Evolutionary conservation across 768 basidiomycete species (phyloP).

Genomic region (Mycena venus): DNA sequence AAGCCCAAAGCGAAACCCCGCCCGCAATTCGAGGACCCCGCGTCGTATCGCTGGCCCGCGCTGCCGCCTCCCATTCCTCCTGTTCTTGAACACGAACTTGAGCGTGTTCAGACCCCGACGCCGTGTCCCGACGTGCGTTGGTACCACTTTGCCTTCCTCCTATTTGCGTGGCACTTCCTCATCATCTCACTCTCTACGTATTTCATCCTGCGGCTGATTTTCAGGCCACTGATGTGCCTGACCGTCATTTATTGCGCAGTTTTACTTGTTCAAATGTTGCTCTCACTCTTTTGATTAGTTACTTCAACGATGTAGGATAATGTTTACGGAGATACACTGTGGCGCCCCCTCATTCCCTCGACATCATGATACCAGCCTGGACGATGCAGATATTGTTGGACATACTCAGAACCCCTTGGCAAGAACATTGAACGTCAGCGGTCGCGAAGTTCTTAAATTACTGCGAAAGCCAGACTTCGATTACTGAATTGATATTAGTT

Average conservation of each 20-base stretch:
- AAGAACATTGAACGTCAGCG: too few relatives aligned
- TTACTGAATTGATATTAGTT: too few relatives aligned
- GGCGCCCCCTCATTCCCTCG: too few relatives aligned
- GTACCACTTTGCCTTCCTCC: constrained; percentile 13
- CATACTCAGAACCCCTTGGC: too few relatives aligned
- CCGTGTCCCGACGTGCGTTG: constrained; percentile 9
- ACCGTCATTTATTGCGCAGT: neutral
- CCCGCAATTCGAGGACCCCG: neutral
- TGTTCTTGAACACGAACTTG: neutral
- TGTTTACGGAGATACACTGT: too few relatives aligned
- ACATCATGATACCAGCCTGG: too few relatives aligned
- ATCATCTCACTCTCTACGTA: neutral
- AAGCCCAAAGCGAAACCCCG: neutral
- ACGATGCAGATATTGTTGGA: too few relatives aligned
- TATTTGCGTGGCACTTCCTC: neutral
- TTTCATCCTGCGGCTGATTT: neutral
- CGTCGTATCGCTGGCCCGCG: constrained; percentile 10
- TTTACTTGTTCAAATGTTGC: neutral
- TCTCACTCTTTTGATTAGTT: constrained; percentile 3
- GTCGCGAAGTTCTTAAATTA: too few relatives aligned
- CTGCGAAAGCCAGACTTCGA: too few relatives aligned
- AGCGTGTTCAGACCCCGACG: too few relatives aligned
- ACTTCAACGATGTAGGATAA: neutral
- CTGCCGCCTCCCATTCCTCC: neutral
- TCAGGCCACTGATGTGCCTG: constrained; percentile 5